Evolutionary conservation across 2,329 filamentous ascomycete genomes (phyloP).

Genomic region (Neopestalotiopsis sp.): DNA sequence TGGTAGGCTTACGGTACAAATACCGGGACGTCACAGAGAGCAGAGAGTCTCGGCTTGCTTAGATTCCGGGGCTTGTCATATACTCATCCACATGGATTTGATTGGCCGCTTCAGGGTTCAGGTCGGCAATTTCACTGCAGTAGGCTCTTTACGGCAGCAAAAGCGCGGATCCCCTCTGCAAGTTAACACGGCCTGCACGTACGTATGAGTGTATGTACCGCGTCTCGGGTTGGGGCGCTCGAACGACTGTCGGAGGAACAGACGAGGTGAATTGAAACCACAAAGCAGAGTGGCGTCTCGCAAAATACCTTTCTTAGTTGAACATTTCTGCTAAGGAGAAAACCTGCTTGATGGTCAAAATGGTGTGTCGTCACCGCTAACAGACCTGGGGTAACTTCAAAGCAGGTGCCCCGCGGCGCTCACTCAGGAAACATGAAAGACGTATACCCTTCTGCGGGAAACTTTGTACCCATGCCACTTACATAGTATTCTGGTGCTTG

Average conservation of each 20-base stretch:
- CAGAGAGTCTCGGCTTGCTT: neutral
- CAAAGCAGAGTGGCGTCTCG: neutral
- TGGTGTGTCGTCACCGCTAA: constrained; percentile 1
- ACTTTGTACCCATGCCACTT: too few relatives aligned
- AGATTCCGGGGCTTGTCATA: constrained; percentile 3
- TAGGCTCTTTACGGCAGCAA: neutral
- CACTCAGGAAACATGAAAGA: too few relatives aligned
- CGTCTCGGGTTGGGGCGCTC: neutral
- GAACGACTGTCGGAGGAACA: neutral
- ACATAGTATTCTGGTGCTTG: too few relatives aligned
- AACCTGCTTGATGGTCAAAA: neutral
- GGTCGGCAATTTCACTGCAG: neutral
- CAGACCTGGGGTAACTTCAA: neutral
- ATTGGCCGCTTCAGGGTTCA: neutral
- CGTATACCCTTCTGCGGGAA: too few relatives aligned
- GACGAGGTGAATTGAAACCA: neutral
- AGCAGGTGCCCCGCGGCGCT: too few relatives aligned
- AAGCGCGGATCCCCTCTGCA: neutral
- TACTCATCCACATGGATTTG: neutral
- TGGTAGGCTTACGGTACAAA: neutral
- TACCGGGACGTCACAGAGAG: neutral
- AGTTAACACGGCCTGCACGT: neutral
- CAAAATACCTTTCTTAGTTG: neutral
- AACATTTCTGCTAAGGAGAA: neutral
- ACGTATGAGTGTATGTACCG: neutral